Base-by-base conservation (phyloP, 495 filamentous ascomycete species). In the Echria macrotheca region DNA sequence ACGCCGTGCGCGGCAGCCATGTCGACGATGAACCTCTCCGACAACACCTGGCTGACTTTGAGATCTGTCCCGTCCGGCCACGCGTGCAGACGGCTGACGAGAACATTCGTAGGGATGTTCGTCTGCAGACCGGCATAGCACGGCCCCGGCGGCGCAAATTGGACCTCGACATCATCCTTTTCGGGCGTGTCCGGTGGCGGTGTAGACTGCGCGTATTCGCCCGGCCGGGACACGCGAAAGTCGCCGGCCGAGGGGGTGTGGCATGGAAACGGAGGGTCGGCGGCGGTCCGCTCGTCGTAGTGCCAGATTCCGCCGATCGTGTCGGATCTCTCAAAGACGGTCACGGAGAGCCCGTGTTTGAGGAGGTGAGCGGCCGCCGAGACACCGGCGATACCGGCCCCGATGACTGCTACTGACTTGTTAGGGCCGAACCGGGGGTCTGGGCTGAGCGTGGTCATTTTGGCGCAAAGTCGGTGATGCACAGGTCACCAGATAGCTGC, bases 301-400 rank as follows among this genome's bases (percentile, higher is more conserved):
- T 80, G 81, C 84, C 84, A 86, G 26, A 80, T 73, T 9, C 83
- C 83, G 7, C 85, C 81, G 14, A 77, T 65, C 2, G 65, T 68
- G 37, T 69, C 63, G 22, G 74, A 78, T 28, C 84, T 73, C 53
- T 88, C 83, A 56, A 81, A 86, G 0, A 87, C 75, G 0, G 73
- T 78, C 25, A 86, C 79, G 3, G 79, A 65, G n/a, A 85, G 50
- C 1, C 79, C 80, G 40, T 71, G 69, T 22, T 64, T 71, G 26
- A 78, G 71, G 26, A 88, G 68, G 61, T 87, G 80, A 5, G 73
- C 80, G 14, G 82, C 80, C 9, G 80, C 69, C 3, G 74, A 73
- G 21, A 88, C 75, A 7, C 85, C 83, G 46, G 80, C 84, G 32
- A 87, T 80, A 7, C 85, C 83, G 22, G 82, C 83, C 2, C 85